These are phyloP conservation scores for Scutellaria baicalensis DNA, from an alignment of 257 asterid species.

Conservation along the genomic window DNA sequence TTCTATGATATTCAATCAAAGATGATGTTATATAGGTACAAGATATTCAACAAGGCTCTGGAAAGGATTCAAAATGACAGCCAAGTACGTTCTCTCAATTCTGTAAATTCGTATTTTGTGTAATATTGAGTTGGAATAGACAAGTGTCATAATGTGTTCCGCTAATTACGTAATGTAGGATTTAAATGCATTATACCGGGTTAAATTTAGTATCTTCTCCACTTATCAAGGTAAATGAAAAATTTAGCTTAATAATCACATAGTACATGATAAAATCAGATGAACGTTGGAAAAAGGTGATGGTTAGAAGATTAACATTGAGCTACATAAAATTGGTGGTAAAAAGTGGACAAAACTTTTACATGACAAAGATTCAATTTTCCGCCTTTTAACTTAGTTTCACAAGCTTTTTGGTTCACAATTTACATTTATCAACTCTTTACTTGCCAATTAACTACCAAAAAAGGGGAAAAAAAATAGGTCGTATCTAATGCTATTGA, in stretches of 20 bases:
- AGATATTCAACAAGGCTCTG: constrained; percentile 75
- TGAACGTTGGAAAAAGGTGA: no score
- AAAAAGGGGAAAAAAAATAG: no score
- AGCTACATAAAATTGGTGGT: no score
- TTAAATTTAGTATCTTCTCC: neutral
- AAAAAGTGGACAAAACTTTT: no score
- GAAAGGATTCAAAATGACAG: constrained; percentile 79
- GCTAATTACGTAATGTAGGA: neutral
- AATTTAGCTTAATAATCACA: neutral
- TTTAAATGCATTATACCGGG: neutral
- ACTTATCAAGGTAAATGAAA: neutral
- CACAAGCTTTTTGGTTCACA: neutral
- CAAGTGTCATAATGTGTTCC: neutral
- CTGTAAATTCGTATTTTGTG: neutral
- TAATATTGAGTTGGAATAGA: neutral
- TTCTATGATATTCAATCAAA: constrained; percentile 13
- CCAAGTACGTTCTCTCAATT: constrained; percentile 42
- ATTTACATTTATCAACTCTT: neutral
- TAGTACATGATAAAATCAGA: neutral
- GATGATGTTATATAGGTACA: constrained; percentile 45
- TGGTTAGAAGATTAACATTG: no score
- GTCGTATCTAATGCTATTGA: neutral
- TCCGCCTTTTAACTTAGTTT: neutral
- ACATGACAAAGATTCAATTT: no score
- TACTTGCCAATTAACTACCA: neutral